Evolutionary conservation across 371 early-diverging fungal genomes (phyloP).

Genomic region (Mortierella polycephala): DNA sequence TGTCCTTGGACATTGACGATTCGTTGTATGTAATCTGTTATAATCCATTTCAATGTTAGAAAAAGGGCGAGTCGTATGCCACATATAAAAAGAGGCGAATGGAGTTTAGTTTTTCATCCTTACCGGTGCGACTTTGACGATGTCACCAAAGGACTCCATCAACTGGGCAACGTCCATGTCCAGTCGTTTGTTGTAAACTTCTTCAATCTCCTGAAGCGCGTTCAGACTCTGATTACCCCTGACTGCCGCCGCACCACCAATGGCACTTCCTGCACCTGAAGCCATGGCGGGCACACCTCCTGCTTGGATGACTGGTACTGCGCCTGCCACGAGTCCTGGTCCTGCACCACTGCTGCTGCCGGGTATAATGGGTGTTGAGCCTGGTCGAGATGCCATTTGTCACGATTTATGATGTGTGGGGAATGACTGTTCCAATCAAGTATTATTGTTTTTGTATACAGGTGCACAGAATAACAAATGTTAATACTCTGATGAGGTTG

Average conservation of each 20-base stretch:
- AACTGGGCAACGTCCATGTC: constrained; percentile 69
- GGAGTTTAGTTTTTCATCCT: background rate
- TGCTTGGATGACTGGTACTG: constrained; percentile 7
- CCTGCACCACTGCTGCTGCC: constrained; percentile 9
- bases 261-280: background rate
- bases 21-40: constrained; percentile 31
- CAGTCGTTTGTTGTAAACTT: constrained; percentile 71
- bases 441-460: no score
- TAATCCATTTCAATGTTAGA: background rate
- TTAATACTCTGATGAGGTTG: no score
- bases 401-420: no score
- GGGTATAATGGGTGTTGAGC: constrained; percentile 13
- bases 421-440: no score
- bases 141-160: constrained; percentile 71
- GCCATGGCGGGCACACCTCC: background rate
- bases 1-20: constrained; percentile 68
- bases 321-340: constrained; percentile 5
- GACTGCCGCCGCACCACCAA: constrained; percentile 6
- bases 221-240: constrained; percentile 14
- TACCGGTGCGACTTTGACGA: constrained; percentile 73
- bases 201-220: constrained; percentile 61
- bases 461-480: no score
- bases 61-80: background rate
- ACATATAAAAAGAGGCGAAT: background rate
- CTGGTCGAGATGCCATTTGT: background rate